Evolutionary conservation across 2,329 filamentous ascomycete genomes (phyloP).

Genomic region (Hypoxylon sp.): DNA sequence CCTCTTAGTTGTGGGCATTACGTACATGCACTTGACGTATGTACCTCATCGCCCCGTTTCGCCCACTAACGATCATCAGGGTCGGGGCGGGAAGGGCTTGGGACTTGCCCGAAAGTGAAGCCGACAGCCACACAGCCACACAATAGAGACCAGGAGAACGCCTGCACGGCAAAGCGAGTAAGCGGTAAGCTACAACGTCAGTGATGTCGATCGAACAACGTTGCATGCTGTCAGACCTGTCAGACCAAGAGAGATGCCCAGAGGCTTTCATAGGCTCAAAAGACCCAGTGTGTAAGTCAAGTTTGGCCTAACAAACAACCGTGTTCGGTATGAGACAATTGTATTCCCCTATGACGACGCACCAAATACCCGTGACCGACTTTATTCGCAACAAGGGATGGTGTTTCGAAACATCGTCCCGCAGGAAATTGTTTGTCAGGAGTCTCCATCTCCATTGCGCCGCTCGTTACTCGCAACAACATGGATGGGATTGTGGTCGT

Average conservation of each 20-base stretch:
- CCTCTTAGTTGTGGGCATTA: conserved; percentile 7
- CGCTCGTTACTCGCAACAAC: conserved; percentile 19
- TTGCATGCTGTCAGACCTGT: conserved; percentile 36
- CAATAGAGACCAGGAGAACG: background rate
- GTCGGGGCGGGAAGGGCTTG: conserved; percentile 11
- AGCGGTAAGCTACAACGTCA: conserved; percentile 25
- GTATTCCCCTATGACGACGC: conserved; percentile 27
- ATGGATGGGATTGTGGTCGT: conserved; percentile 16
- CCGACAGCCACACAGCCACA: conserved; percentile 38
- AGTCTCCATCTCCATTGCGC: conserved; percentile 12
- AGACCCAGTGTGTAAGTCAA: conserved; percentile 10
- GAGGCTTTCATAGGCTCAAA: conserved; percentile 26
- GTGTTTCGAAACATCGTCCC: conserved; percentile 35
- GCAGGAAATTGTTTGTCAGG: conserved; percentile 9
- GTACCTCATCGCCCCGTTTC: conserved; percentile 19
- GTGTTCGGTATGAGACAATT: conserved; percentile 9
- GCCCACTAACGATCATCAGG: conserved; percentile 31
- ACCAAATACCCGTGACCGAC: conserved; percentile 16
- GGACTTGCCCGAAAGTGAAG: conserved; percentile 29
- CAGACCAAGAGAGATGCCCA: conserved; percentile 27
- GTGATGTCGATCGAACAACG: conserved; percentile 38
- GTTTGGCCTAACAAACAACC: conserved; percentile 16
- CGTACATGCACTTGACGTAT: conserved; percentile 5
- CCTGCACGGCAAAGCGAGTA: background rate
- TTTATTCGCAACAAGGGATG: conserved; percentile 30